Percentiles rank a stretch among this genome's conserved stretches.
These are phyloP conservation scores for Polygonum aviculare DNA, from an alignment of 148 eudicot species.

Conservation along the genomic window DNA sequence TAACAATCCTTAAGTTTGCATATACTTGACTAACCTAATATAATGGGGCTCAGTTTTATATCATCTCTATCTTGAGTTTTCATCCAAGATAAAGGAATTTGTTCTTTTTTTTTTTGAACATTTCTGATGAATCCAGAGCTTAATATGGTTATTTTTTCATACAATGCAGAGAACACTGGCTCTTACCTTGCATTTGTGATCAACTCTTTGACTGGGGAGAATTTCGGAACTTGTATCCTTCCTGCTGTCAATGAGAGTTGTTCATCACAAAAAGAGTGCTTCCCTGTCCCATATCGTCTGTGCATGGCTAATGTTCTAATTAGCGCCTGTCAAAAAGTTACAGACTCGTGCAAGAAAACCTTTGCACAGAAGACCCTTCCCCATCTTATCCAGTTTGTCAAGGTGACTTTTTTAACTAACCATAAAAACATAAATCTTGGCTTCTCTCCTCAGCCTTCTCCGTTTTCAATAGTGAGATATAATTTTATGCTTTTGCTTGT, in stretches of 20 bases:
- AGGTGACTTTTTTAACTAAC: constrained; percentile 16
- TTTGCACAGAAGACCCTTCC: constrained; percentile 46
- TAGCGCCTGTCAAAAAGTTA: constrained; percentile 67
- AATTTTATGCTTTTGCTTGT: not conserved
- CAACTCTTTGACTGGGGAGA: constrained; percentile 25
- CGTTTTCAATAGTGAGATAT: not conserved
- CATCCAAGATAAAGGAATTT: not conserved
- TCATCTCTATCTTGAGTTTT: not conserved
- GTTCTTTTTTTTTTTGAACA: not conserved
- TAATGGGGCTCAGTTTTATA: not conserved
- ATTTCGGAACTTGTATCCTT: constrained; percentile 5
- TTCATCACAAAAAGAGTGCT: constrained; percentile 6
- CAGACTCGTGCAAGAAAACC: constrained; percentile 44
- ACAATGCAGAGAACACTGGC: constrained; percentile 30
- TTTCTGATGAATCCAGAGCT: constrained; percentile 2
- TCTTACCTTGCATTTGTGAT: constrained; percentile 48
- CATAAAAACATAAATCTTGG: not conserved
- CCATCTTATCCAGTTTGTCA: constrained; percentile 30
- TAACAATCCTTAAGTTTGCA: not conserved
- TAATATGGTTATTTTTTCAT: constrained; percentile 8
- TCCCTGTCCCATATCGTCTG: constrained; percentile 45
- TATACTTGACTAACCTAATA: not conserved
- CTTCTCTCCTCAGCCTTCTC: not conserved
- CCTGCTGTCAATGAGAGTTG: constrained; percentile 10
- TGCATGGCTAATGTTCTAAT: constrained; percentile 93